Percentiles rank a stretch among this genome's conserved stretches.
Evolutionary conservation across 2,329 filamentous ascomycete genomes (phyloP).

Genomic region (Pyricularia pennisetigena): DNA sequence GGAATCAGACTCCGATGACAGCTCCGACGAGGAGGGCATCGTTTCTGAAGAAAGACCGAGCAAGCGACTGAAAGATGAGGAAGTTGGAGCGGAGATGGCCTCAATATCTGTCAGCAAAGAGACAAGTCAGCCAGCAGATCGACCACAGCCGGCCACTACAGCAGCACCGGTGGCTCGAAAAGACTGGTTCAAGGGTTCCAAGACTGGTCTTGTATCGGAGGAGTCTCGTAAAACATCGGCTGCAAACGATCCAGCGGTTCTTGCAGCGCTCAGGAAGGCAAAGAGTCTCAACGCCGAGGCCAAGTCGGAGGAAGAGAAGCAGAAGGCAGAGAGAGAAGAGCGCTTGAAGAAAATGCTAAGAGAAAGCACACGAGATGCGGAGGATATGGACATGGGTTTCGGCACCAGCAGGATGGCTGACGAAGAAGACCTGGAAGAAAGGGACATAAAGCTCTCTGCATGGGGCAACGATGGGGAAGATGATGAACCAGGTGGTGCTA

Average conservation of each 20-base stretch:
- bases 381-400: conserved; percentile 92
- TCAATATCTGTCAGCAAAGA: conserved; percentile 3
- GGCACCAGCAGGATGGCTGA: conserved; percentile 81
- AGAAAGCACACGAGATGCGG: conserved; percentile 66
- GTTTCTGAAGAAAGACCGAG: conserved; percentile 8
- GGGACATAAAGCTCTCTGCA: conserved; percentile 56
- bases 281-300: conserved; percentile 47
- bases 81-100: not conserved
- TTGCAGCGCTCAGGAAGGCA: conserved; percentile 80
- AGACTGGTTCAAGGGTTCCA: conserved; percentile 56
- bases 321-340: conserved; percentile 46
- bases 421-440: conserved; percentile 69
- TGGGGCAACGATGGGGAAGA: conserved; percentile 48
- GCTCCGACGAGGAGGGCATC: conserved; percentile 21
- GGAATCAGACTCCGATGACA: conserved; percentile 30
- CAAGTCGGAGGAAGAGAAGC: conserved; percentile 27
- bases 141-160: conserved; percentile 6
- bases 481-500: conserved; percentile 35
- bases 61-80: not conserved
- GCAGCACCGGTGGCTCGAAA: conserved; percentile 16
- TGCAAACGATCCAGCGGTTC: conserved; percentile 65
- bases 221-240: conserved; percentile 41
- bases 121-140: not conserved
- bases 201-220: conserved; percentile 42
- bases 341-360: conserved; percentile 67